Conservation (phyloP, 2,329 filamentous ascomycete species). For the Apiospora aurea region DNA sequence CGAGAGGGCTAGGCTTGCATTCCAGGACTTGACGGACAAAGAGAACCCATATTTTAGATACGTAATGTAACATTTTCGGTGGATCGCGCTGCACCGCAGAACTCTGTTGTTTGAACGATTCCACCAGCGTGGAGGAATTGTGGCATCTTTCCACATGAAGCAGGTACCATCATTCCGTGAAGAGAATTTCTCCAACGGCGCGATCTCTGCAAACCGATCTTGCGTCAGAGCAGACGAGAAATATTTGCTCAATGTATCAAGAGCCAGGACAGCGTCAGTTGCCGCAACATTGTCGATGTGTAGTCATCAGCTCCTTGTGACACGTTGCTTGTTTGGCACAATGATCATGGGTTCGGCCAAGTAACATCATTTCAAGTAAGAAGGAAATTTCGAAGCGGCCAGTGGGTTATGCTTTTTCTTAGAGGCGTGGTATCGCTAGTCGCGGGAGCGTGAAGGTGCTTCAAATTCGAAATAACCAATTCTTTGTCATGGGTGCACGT, state of each 20-base stretch:
- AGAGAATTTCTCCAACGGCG: background rate
- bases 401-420: background rate
- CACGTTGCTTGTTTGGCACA: conserved; percentile 6
- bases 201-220: background rate
- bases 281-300: background rate
- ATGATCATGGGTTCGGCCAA: background rate
- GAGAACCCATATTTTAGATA: conserved; percentile 74
- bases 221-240: background rate
- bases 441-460: background rate
- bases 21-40: conserved; percentile 72
- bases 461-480: background rate
- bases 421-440: background rate
- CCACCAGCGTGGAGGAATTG: background rate
- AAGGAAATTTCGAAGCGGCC: background rate
- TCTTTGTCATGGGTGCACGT: conserved; percentile 1
- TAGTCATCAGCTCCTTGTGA: background rate
- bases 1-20: conserved; percentile 70
- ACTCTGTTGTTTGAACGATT: background rate
- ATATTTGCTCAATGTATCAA: conserved; percentile 8
- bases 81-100: background rate
- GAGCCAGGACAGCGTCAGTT: background rate
- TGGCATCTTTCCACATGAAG: background rate
- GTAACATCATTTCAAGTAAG: background rate
- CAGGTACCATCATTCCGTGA: background rate
- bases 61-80: conserved; percentile 47